These are phyloP conservation scores for Trichoderma guizhouense DNA, from an alignment of 2,329 filamentous ascomycete species.

Conservation along the genomic window DNA sequence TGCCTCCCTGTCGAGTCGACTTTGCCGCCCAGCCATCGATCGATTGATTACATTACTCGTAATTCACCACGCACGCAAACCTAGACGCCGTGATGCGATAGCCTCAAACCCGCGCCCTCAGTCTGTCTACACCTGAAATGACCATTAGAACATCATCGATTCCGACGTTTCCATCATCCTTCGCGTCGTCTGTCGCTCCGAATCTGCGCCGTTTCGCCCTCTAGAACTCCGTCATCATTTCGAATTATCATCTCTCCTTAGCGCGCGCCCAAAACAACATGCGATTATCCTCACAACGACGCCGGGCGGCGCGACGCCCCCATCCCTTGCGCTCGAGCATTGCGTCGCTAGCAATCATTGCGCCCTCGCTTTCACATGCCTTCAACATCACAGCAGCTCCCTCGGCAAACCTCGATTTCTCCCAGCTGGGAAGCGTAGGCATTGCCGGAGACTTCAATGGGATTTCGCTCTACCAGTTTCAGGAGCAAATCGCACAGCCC, in stretches of 20 bases:
- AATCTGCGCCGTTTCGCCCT: background rate
- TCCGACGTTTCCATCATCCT: constrained; percentile 3
- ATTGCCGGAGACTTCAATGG: constrained; percentile 87
- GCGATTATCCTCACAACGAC: constrained; percentile 45
- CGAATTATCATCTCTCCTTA: constrained; percentile 17
- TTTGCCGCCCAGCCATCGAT: background rate
- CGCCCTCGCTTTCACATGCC: constrained; percentile 44
- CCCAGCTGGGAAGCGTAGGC: constrained; percentile 74
- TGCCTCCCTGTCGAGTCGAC: background rate
- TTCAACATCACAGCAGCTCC: constrained; percentile 61
- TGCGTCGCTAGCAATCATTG: constrained; percentile 40
- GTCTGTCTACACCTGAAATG: constrained; percentile 28
- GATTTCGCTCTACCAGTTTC: constrained; percentile 83
- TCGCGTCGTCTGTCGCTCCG: constrained; percentile 13
- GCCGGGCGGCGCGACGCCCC: constrained; percentile 40
- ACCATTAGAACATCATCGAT: constrained; percentile 22
- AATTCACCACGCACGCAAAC: constrained; percentile 17
- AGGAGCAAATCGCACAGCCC: constrained; percentile 69
- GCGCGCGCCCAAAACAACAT: constrained; percentile 37
- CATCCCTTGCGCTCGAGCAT: constrained; percentile 31
- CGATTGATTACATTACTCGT: background rate
- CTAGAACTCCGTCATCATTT: background rate
- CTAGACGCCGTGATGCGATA: constrained; percentile 25
- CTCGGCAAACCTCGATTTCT: constrained; percentile 72
- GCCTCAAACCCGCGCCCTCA: constrained; percentile 22